These are phyloP conservation scores for Laburnicola sp. DNA, from an alignment of 2,329 filamentous ascomycete genomes.

Conservation along the genomic window DNA sequence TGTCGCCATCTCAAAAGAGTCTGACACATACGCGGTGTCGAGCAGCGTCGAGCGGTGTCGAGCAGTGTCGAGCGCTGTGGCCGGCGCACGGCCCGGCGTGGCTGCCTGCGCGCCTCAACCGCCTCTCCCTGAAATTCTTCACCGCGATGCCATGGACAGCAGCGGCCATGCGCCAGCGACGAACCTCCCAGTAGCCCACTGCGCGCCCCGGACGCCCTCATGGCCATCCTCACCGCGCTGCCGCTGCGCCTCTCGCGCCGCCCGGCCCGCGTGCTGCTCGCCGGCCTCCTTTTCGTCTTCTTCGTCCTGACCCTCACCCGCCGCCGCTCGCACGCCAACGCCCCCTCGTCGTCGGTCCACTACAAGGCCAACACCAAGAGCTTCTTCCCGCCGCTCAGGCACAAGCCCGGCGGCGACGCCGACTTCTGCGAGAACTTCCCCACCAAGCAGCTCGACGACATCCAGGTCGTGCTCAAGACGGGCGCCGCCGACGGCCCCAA, in stretches of 20 bases:
- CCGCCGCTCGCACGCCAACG: slow-evolving; percentile 14
- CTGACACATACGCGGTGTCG: no score
- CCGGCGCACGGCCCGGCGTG: no score
- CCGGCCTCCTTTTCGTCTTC: slow-evolving; percentile 38
- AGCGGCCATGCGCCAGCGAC: slow-evolving; percentile 7
- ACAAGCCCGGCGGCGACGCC: slow-evolving; percentile 33
- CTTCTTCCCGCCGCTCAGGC: slow-evolving; percentile 43
- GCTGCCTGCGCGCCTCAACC: no score
- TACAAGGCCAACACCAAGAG: slow-evolving; percentile 39
- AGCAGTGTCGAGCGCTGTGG: no score
- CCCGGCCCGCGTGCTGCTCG: slow-evolving; percentile 31
- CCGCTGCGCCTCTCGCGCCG: slow-evolving; percentile 15
- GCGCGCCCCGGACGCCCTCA: slow-evolving; percentile 11
- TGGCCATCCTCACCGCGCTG: slow-evolving; percentile 12
- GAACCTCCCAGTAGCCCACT: slow-evolving; percentile 1
- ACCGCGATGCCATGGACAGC: background rate
- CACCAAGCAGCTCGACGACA: slow-evolving; percentile 44
- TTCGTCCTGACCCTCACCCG: slow-evolving; percentile 36
- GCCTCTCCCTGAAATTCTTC: no score
- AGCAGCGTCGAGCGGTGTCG: no score
- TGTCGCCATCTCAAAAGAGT: no score
- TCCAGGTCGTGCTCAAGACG: slow-evolving; percentile 56
- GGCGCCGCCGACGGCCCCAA: slow-evolving; percentile 51
- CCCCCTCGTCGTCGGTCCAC: slow-evolving; percentile 18
- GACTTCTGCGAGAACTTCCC: slow-evolving; percentile 49